A percentile compares a stretch with the other conserved stretches of the same genome.
Evolutionary conservation across 306 rosid species (phyloP).

Genomic region (Rosa rugosa): DNA sequence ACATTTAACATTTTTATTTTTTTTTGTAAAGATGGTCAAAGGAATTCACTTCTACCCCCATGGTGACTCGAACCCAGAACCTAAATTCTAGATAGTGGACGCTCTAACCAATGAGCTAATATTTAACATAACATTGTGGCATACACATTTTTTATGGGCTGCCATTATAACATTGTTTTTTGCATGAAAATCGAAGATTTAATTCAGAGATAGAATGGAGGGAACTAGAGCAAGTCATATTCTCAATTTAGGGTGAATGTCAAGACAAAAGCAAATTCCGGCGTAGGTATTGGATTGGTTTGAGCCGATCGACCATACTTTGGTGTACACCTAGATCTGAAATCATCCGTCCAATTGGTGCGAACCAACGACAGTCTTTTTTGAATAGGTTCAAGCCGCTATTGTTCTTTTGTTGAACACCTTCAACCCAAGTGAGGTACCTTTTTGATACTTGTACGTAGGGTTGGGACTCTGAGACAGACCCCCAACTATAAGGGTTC

Average conservation of each 20-base stretch:
- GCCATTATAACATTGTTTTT: slow-evolving; percentile 3
- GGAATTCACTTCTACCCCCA: no score
- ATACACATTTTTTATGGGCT: background rate
- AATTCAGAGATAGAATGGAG: background rate
- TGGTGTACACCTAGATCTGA: background rate
- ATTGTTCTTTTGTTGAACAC: background rate
- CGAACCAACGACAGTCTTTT: no score
- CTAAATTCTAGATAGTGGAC: no score
- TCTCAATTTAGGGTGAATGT: background rate
- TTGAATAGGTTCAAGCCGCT: background rate
- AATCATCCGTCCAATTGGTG: no score
- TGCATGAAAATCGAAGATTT: background rate
- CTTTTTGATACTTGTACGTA: background rate
- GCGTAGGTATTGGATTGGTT: background rate
- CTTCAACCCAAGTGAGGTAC: background rate
- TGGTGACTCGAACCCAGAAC: no score
- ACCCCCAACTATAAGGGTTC: background rate
- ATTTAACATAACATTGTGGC: background rate
- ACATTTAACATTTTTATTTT: no score
- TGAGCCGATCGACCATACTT: background rate
- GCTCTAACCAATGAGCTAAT: no score
- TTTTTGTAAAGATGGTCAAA: no score
- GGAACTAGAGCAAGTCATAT: background rate
- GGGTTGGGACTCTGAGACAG: background rate
- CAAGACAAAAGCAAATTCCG: background rate